Base-by-base conservation (phyloP, 352 stramenopile genomes). In the Phytopythium litorale region DNA sequence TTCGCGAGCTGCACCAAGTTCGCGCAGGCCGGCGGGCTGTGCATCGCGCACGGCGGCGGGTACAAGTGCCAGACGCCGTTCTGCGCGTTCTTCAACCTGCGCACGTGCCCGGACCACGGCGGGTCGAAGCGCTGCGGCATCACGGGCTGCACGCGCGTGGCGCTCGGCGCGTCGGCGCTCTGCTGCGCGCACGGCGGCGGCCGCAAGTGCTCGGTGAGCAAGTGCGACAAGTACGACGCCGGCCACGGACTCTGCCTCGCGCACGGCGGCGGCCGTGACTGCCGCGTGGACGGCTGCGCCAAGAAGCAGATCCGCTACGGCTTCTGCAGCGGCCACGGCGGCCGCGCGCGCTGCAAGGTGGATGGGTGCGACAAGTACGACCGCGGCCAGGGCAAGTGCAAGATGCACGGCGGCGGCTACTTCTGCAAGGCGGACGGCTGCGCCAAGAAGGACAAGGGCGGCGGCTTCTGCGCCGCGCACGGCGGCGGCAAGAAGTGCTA, bases 401-500 rank as follows among this genome's bases (percentile, higher is more conserved):
- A 94, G 64, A 69, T 77, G 13, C 85, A 94, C 55, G 85, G 85
- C n/a, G 85, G 85, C 5, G 85, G 85, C 16, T 92, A 94, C 61
- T 83, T 81, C 38, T 96, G 87, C 60, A 92, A 92, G 55, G 58
- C 79, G 6, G 70, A 86, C 6, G 84, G 79, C 7, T 96, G 87
- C 61, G 65, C 58, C 23, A 96, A 96, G 72, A 91, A 92, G 51
- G 86, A 96, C 60, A 89, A 91, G 56, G 85, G 83, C 8, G 83
- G 85, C 65, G 86, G 86, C 49, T 88, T 84, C 58, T 96, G 87
- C 68, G 87, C 95, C n/a, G 70, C 66, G 18, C 87, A 96, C 45
- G 87, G 87, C 60, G 87, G 87, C 57, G 87, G 87, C 52, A 92
- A 88, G 61, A 91, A 91, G 60, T 94, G 85, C 53, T 79, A 77